phyloP scores from a whole-genome alignment of 2,329 filamentous ascomycete genomes.

The Monilinia vaccinii-corymbosi region DNA sequence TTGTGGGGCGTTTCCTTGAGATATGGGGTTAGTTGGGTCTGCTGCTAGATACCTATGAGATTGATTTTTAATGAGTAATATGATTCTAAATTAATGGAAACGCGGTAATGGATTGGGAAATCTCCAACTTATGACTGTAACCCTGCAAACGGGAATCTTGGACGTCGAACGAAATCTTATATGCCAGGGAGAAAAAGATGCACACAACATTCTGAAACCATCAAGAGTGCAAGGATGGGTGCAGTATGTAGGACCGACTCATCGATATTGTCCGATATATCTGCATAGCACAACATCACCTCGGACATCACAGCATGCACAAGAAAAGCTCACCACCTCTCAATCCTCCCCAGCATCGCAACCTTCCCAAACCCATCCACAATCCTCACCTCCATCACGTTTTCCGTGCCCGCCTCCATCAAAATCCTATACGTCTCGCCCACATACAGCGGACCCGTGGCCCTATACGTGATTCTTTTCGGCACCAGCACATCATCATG shows the following conservation, averaged over 20 bases:
- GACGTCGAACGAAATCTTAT: not conserved
- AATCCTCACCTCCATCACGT: slow-evolving; percentile 21
- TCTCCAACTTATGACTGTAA: not conserved
- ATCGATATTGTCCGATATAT: not conserved
- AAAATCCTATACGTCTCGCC: slow-evolving; percentile 38
- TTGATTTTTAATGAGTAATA: not conserved
- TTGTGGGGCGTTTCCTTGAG: not conserved
- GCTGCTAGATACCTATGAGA: not conserved
- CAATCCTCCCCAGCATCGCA: slow-evolving; percentile 29
- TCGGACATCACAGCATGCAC: not conserved
- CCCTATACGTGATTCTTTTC: slow-evolving; percentile 37
- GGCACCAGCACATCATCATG: slow-evolving; percentile 25
- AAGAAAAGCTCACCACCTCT: slow-evolving; percentile 5
- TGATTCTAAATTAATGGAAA: not conserved
- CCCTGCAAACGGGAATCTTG: not conserved
- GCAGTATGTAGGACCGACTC: not conserved
- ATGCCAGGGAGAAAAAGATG: not conserved
- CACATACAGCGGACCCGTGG: slow-evolving; percentile 41
- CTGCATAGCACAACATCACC: not conserved
- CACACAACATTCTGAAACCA: not conserved
- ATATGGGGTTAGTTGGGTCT: not conserved
- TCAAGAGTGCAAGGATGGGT: not conserved
- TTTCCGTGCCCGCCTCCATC: slow-evolving; percentile 31
- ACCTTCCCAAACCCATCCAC: slow-evolving; percentile 25
- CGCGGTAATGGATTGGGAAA: not conserved